A percentile compares a stretch with the other conserved stretches of the same genome.
Evolutionary conservation across 371 early-diverging fungal genomes (phyloP).

Genomic region (Mortierella sp.): DNA sequence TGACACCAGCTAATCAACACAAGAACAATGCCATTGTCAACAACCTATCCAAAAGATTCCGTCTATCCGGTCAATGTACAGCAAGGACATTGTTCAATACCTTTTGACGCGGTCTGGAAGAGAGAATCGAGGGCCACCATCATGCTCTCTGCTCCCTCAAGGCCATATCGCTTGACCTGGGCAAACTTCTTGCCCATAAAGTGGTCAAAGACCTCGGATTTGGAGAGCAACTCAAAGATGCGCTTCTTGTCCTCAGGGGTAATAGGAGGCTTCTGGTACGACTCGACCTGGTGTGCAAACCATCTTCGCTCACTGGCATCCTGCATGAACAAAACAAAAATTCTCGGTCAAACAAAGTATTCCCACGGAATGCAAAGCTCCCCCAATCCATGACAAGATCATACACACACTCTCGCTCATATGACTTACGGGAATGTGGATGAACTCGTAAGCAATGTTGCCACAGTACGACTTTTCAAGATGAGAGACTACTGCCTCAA

Average conservation of each 20-base stretch:
- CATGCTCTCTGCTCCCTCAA: conserved; percentile 98
- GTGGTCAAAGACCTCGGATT: conserved; percentile 93
- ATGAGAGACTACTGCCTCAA: conserved; percentile 77
- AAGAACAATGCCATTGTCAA: too few relatives aligned
- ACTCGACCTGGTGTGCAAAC: conserved; percentile 90
- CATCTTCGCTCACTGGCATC: conserved; percentile 88
- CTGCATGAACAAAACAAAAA: conserved; percentile 37
- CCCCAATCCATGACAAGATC: too few relatives aligned
- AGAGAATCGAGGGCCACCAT: conserved; percentile 90
- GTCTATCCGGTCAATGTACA: too few relatives aligned
- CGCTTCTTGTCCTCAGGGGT: conserved; percentile 73
- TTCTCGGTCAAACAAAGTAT: too few relatives aligned
- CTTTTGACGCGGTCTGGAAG: conserved; percentile 74
- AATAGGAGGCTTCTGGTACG: conserved; percentile 67
- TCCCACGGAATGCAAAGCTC: too few relatives aligned
- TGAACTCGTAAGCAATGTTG: conserved; percentile 93
- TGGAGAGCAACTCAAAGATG: conserved; percentile 77
- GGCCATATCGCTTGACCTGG: conserved; percentile 94
- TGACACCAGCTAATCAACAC: conserved; percentile 78
- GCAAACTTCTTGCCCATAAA: conserved; percentile 96
- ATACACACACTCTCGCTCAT: too few relatives aligned
- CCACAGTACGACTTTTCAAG: conserved; percentile 84
- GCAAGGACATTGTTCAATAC: too few relatives aligned
- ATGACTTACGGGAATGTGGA: conserved; percentile 82
- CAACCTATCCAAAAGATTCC: too few relatives aligned